Conservation (phyloP, 2,329 filamentous ascomycete genomes). For the Curvularia hawaiiensis region DNA sequence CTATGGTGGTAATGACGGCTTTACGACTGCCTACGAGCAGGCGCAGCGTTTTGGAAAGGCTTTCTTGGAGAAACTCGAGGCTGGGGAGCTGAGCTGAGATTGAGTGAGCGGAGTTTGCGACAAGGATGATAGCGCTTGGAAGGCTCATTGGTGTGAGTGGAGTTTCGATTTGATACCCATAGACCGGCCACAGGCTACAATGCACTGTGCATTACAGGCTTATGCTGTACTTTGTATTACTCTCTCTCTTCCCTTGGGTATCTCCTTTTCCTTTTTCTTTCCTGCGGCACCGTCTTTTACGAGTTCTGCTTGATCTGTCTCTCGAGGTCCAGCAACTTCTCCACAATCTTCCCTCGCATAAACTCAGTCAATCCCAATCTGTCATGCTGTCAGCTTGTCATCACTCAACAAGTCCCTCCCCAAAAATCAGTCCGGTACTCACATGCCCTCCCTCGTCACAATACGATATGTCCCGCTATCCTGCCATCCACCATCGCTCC, state of each 20-base stretch:
- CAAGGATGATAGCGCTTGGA: not conserved
- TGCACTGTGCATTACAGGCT: constrained; percentile 4
- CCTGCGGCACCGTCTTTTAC: not conserved
- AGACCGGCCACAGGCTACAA: constrained; percentile 9
- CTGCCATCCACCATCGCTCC: constrained; percentile 63
- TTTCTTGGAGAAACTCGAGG: constrained; percentile 68
- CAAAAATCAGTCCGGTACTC: constrained; percentile 34
- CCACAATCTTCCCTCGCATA: constrained; percentile 31
- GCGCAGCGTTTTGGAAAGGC: constrained; percentile 75
- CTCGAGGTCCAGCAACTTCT: constrained; percentile 26
- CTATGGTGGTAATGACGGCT: constrained; percentile 60
- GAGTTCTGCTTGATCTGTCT: constrained; percentile 25
- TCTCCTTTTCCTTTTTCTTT: not conserved
- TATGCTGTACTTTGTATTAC: not conserved
- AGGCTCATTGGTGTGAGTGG: not conserved
- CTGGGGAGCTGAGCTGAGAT: constrained; percentile 35
- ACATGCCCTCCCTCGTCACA: constrained; percentile 64
- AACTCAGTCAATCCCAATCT: constrained; percentile 30
- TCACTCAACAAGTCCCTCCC: constrained; percentile 34
- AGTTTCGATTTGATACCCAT: constrained; percentile 29
- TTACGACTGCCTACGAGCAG: constrained; percentile 74
- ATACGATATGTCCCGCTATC: constrained; percentile 66
- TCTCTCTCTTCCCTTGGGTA: not conserved
- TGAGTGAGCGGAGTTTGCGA: not conserved
- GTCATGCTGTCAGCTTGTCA: not conserved